Base-by-base conservation (phyloP, 2,329 filamentous ascomycete genomes). In the Fusarium palustre region DNA sequence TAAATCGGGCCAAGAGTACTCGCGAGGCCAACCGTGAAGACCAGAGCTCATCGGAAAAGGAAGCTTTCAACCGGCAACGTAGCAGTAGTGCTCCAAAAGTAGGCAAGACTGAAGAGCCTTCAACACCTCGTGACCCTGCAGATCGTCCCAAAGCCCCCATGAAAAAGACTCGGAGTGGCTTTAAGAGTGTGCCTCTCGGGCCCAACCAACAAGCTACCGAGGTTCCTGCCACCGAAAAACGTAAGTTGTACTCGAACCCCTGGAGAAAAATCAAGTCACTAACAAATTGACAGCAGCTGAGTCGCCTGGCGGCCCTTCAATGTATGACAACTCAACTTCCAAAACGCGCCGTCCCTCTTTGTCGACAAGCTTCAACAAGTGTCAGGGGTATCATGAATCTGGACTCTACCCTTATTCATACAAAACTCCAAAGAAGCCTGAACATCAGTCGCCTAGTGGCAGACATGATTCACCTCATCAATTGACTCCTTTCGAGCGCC, bases 1-100 rank as follows among this genome's bases (percentile, higher is more conserved):
- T 85, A n/a, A 78, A 79, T 48, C 79, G 84, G n/a, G 79, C 83
- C 7, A 81, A 80, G 64, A 86, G 84, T 75, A 81, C 81, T 20
- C 81, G 83, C 34, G 79, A 82, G 33, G 68, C 76, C 10, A 66
- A 75, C 16, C 78, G 76, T 18, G 75, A 59, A 36, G 71, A 75
- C 24, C 75, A 67, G 41, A 57, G 59, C 55, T 59, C 71, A 55
- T 58, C 73, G 3, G 70, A 75, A 8, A 70, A 72, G 10, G 66
- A 60, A 20, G 47, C 54, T 22, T 71, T 69, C 8, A 69, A 73
- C 15, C 73, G 73, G 46, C 72, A 77, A 55, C 78, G 77, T 25
- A 80, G 77, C 36, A 74, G 76, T 11, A 79, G 76, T 62, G 67
- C 75, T 33, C 77, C 77, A 18, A 74, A 74, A 72, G 62, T 74